phyloP scores from a whole-genome alignment of 2,329 filamentous ascomycete species.

The Arthrobotrys iridis region DNA sequence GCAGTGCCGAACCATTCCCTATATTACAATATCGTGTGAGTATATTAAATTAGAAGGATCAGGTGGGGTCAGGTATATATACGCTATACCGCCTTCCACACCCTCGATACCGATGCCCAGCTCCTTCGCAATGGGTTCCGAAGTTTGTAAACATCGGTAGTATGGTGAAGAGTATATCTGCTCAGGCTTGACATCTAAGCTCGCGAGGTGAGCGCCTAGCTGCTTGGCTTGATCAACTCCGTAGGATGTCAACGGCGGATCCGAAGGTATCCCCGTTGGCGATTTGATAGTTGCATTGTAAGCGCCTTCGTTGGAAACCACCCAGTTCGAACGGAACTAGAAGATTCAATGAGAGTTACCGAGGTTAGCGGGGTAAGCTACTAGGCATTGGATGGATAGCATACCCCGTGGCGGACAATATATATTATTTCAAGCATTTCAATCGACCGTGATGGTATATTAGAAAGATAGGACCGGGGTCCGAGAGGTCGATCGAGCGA shows the following conservation, averaged over 20 bases:
- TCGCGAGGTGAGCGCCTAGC: conserved; percentile 70
- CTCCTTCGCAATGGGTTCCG: conserved; percentile 73
- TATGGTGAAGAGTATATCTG: conserved; percentile 85
- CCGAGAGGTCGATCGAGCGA: neutral
- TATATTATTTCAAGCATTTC: conserved; percentile 79
- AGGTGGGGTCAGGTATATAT: neutral
- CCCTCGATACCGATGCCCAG: conserved; percentile 59
- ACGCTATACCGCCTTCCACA: conserved; percentile 59
- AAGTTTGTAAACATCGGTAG: conserved; percentile 87
- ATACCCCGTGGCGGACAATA: conserved; percentile 78
- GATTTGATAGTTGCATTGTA: conserved; percentile 79
- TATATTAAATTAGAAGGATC: neutral
- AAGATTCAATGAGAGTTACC: conserved; percentile 31
- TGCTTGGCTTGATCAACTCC: conserved; percentile 85
- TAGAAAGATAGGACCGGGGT: neutral
- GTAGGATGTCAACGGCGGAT: conserved; percentile 86
- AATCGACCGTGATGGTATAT: neutral
- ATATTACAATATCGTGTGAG: neutral
- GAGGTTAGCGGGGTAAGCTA: conserved; percentile 30
- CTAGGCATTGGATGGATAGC: conserved; percentile 58
- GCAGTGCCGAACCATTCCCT: conserved; percentile 94
- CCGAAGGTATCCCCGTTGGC: conserved; percentile 86
- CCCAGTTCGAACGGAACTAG: conserved; percentile 91
- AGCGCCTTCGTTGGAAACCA: conserved; percentile 80
- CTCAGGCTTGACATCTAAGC: conserved; percentile 74